Base-by-base conservation (phyloP, 495 filamentous ascomycete genomes). In the Evernia prunastri region DNA sequence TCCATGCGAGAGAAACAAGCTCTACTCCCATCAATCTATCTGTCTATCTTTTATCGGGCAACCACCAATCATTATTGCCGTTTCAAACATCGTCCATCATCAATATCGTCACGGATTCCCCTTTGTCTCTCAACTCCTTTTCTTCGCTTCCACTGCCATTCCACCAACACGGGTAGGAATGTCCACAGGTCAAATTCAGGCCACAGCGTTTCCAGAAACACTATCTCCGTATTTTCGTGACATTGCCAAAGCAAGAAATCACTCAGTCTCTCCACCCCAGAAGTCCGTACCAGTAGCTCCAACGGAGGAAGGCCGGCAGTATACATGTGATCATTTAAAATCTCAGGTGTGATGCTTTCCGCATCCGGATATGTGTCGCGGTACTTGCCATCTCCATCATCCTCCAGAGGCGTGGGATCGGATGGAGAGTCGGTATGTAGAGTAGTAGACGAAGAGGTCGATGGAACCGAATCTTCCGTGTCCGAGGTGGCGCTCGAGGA, bases 231-330 rank as follows among this genome's bases (percentile, higher is more conserved):
- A 51, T 93, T 80, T 69, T 95, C 81, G 68, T 97, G 92, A 69
- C 89, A 92, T 75, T 98, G 94, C 94, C 94, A 98, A 59, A 98
- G 85, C 92, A 98, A 92, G 70, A 97, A 98, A 71, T 98, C 94
- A 69, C 90, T 96, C 63, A 98, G 75, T 27, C 94, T 82, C 70
- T 92, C 88, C 15, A 98, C 94, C 35, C 91, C 94, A 58, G 90
- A 95, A 0, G 94, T 98, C 33, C 94, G 82, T 25, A 98, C 80
- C 33, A 97, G 83, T 0, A 98, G 79, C 67, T 98, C 94, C 27
- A 97, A 78, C 3, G 95, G 94, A 4, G 95, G 95, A 60, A 84
- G 85, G 39, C 83, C 88, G 47, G 86, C 84, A 9, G 95, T 97
- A 73, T 92, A 90, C 73, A 94, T 86, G 74, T 96, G 89, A 29